Conservation (phyloP, 495 filamentous ascomycete genomes). For the Choiromyces venosus region DNA sequence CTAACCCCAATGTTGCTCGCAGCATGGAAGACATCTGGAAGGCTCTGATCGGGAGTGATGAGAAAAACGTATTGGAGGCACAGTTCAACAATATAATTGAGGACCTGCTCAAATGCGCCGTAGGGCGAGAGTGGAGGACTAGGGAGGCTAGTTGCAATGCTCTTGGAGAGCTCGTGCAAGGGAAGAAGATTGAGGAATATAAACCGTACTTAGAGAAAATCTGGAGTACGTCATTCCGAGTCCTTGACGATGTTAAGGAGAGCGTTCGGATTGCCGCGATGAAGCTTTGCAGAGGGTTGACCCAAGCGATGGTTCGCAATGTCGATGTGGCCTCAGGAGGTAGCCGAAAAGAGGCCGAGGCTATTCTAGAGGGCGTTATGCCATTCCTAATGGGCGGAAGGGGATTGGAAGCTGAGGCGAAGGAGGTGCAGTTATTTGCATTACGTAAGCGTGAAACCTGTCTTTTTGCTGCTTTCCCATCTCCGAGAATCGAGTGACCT, state of each 20-base stretch:
- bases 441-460: slow-evolving; percentile 29
- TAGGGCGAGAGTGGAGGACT: slow-evolving; percentile 87
- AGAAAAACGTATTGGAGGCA: slow-evolving; percentile 73
- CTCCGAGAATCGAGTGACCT: background rate
- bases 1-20: slow-evolving; percentile 80
- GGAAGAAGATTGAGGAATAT: slow-evolving; percentile 57
- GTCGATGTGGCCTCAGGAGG: slow-evolving; percentile 82
- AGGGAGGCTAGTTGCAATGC: slow-evolving; percentile 88
- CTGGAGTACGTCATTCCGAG: slow-evolving; percentile 74
- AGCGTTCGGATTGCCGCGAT: slow-evolving; percentile 76
- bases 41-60: slow-evolving; percentile 71
- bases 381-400: slow-evolving; percentile 87
- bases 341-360: slow-evolving; percentile 61
- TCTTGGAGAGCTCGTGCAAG: slow-evolving; percentile 64
- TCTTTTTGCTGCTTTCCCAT: background rate
- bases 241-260: slow-evolving; percentile 89
- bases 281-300: slow-evolving; percentile 73
- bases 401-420: slow-evolving; percentile 76
- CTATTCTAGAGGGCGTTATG: slow-evolving; percentile 74
- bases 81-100: slow-evolving; percentile 66
- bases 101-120: slow-evolving; percentile 29
- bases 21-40: slow-evolving; percentile 99
- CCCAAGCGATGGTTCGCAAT: slow-evolving; percentile 72
- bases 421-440: slow-evolving; percentile 67
- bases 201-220: slow-evolving; percentile 77